A percentile compares a stretch with the other conserved stretches of the same genome.
Conservation (phyloP, 768 basidiomycete genomes). For the Steccherinum ochraceum region DNA sequence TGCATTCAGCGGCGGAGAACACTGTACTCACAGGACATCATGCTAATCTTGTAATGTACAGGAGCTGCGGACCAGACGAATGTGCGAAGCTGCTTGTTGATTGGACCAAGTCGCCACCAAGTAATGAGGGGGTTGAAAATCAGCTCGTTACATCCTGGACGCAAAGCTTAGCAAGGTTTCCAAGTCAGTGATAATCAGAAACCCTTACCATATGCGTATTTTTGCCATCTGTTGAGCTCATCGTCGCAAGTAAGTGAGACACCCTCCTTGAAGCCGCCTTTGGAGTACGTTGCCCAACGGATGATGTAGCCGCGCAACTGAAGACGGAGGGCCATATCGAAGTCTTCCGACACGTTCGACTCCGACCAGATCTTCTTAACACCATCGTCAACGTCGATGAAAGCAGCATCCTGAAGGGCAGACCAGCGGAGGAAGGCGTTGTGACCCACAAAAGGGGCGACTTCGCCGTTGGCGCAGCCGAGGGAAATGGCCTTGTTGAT, state of each 20-base stretch:
- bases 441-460: conserved; percentile 81
- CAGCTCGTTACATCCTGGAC: conserved; percentile 64
- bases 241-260: conserved; percentile 87
- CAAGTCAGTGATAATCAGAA: not conserved
- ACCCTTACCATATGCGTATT: conserved; percentile 65
- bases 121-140: conserved; percentile 78
- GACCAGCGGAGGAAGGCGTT: conserved; percentile 89
- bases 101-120: conserved; percentile 77
- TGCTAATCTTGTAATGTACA: conserved; percentile 77
- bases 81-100: conserved; percentile 71
- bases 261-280: conserved; percentile 86
- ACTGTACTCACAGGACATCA: conserved; percentile 57
- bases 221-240: conserved; percentile 90
- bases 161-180: not conserved
- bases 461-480: conserved; percentile 75
- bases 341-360: conserved; percentile 76
- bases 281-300: conserved; percentile 81
- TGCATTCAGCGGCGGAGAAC: not conserved
- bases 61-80: conserved; percentile 77
- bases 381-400: conserved; percentile 59
- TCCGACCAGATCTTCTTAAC: conserved; percentile 79
- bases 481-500: conserved; percentile 83
- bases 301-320: conserved; percentile 65
- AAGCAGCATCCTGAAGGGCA: conserved; percentile 81
- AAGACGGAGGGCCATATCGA: conserved; percentile 71